Percentiles rank a stretch among this genome's conserved stretches.
Evolutionary conservation across 257 asterid genomes (phyloP).

Genomic region (Coffea canephora): DNA sequence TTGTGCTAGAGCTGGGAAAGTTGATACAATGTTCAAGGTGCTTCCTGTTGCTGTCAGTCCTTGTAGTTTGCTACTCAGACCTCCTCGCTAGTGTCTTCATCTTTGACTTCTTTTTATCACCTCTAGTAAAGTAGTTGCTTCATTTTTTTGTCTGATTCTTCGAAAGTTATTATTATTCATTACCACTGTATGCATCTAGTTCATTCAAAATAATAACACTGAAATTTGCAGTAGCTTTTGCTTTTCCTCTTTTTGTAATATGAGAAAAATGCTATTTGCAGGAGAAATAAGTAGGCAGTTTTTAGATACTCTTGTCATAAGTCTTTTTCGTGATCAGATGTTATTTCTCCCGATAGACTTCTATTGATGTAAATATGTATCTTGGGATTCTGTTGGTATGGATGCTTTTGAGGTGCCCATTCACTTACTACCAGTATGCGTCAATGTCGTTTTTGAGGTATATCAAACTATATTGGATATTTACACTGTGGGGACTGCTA

Average conservation of each 20-base stretch:
- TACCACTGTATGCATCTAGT: neutral
- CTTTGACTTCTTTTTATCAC: neutral
- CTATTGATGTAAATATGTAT: too few species aligned
- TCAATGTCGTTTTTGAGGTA: neutral
- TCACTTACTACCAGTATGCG: neutral
- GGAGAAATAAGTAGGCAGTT: neutral
- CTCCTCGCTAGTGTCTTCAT: constrained; percentile 2
- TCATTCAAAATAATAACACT: too few species aligned
- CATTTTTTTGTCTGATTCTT: neutral
- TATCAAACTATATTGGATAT: neutral
- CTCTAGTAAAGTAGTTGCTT: neutral
- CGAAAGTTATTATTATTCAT: too few species aligned
- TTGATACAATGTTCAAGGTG: constrained; percentile 94
- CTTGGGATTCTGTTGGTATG: neutral
- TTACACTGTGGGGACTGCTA: neutral
- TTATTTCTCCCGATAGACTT: neutral
- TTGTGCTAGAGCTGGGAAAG: constrained; percentile 96
- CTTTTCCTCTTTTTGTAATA: neutral
- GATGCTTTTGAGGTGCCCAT: neutral
- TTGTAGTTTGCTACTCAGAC: constrained; percentile 1
- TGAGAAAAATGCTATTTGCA: neutral
- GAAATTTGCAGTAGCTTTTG: neutral
- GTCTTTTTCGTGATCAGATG: too few species aligned
- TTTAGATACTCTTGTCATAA: neutral
- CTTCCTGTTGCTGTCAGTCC: neutral